Conservation (phyloP, 768 basidiomycete species). For the Collybiopsis confluens region DNA sequence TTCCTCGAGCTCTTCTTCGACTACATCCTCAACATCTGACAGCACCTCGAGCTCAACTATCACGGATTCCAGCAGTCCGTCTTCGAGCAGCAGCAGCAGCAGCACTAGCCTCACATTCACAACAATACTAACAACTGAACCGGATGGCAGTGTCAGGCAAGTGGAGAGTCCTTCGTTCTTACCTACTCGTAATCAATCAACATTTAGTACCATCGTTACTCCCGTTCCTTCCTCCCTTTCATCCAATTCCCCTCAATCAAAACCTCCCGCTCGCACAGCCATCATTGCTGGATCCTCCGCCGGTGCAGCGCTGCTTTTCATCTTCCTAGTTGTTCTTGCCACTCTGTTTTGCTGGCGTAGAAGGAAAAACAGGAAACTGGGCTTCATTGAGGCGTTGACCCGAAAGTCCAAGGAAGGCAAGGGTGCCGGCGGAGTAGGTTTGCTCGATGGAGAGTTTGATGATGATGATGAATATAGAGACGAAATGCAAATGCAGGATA, state of each 20-base stretch:
- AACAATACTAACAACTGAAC: neutral
- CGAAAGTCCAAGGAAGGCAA: conserved; percentile 17
- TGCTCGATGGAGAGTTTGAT: conserved; percentile 32
- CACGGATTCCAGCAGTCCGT: neutral
- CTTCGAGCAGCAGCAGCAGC: neutral
- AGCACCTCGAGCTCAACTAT: neutral
- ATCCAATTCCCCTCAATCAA: conserved; percentile 13
- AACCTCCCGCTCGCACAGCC: conserved; percentile 24
- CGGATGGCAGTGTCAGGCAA: neutral
- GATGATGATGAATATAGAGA: conserved; percentile 27
- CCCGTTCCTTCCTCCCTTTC: conserved; percentile 29
- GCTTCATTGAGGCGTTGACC: conserved; percentile 24
- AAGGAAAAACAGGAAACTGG: conserved; percentile 28
- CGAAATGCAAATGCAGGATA: conserved; percentile 14
- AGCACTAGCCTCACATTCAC: neutral
- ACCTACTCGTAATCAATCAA: conserved; percentile 13
- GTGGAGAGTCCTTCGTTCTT: neutral
- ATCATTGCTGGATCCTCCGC: conserved; percentile 39
- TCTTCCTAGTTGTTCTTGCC: conserved; percentile 29
- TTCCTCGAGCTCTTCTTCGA: neutral
- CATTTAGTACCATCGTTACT: neutral
- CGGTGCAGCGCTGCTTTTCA: conserved; percentile 26
- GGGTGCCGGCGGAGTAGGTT: conserved; percentile 20
- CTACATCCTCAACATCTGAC: neutral
- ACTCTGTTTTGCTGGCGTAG: conserved; percentile 33